Base-by-base conservation (phyloP, 768 basidiomycete genomes). In the Hebeloma cylindrosporum region DNA sequence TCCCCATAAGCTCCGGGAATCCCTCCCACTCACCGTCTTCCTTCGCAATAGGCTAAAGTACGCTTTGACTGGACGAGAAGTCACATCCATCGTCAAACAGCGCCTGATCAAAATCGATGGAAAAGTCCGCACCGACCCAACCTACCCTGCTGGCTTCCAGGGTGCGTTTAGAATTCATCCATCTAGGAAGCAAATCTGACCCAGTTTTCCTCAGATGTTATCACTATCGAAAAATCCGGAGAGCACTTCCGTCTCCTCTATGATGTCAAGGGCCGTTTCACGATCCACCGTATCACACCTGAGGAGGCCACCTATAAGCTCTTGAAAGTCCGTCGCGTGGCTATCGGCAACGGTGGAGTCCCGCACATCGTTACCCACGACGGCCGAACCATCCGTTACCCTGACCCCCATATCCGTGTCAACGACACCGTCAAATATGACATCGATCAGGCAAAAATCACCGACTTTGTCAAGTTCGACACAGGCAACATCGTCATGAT, bases 181-280 rank as follows among this genome's bases (percentile, higher is more conserved):
- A 21, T 21, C 20, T 52, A 22, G 16, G 13, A 34, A 25, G 39
- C 47, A 32, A 26, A 21, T 27, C 28, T 33, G 42, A 40, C 23
- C 28, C 29, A 18, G 23, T 17, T 16, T 48, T 34, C 39, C 32
- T 27, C n/a, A 95, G 95, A 99, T 70, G 95, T 97, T 54, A 80
- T 99, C 67, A 83, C 91, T 49, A 89, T 99, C 52, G 95, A 99
- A 72, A 95, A 96, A 70, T 97, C 95, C 18, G 90, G 87, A 72
- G 96, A 99, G 72, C 87, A 98, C 78, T 99, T 98, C 87, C 95
- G 96, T 70, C 82, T 98, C 49, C 79, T 99, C 31, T 98, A 98
- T 79, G 96, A 98, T 67, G 85, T 98, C 72, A 99, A 99, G 78
- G 96, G 96, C 58, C 96, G 96, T 57, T 99, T 99, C 79, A 89